Evolutionary conservation across 176 grass and related monocot genomes (phyloP), one percentile per base, ranked within the genome.

Genomic region (Paspalum vaginatum): DNA sequence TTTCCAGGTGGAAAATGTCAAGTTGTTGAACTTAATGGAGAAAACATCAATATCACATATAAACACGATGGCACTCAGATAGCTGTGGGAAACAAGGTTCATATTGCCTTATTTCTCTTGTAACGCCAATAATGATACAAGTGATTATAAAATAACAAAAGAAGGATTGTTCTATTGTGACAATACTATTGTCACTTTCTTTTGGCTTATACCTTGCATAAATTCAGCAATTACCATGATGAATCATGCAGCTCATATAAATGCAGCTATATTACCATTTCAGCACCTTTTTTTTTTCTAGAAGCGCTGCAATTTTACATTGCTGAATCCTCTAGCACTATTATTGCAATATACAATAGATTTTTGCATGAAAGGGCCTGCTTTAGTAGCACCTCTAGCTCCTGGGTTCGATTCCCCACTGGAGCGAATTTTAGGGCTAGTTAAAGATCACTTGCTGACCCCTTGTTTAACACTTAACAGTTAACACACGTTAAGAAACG

Each of bases 61-160:
- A 99, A 93, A 89, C 96, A 89, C 83, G 96, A 95, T 74, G 93
- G 90, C 9, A 93, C 88, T 87, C 60, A 95, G 68, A 89, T 99
- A 88, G 96, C 96, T 91, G 96, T 99, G 79, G 96, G 96, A 73
- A 99, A 99, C 77, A 99, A 94, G 96, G 96, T 99, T 82, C 73
- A 52, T 56, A 77, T 53, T 85, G 17, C 74, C 59, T 75, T 47
- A 65, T 60, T 43, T 81, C 43, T 68, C 40, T 74, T 7, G 11
- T 85, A 40, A 10, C 20, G 15, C 20, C 18, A 68, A 59, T 40
- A 68, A 75, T 15, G 15, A 83, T 32, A 71, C 21, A 54, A 69
- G 45, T 32, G 1, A 32, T 32, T 32, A 32, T 32, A 32, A 32
- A 32, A 1, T 32, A 32, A 3, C 32, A 32, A 42, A 85, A 76